Evolutionary conservation across 73 alveolate species (phyloP), one percentile per base, ranked within the genome.

Genomic region (Paramecium tetraurelia): DNA sequence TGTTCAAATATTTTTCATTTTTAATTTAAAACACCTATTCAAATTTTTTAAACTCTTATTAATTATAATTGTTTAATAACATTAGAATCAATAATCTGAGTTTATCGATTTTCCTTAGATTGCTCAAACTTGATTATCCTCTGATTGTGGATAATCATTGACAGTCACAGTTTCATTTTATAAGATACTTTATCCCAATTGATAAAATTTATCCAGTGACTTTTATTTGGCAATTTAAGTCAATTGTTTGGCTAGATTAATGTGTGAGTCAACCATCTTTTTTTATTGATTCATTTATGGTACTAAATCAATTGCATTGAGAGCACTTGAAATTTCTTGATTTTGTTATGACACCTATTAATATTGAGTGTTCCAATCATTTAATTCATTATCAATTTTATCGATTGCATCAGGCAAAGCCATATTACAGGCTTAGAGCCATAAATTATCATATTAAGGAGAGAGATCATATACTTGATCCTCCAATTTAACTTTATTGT

Each of bases 341-440:
- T 71, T 89, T 40, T 40, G 31, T 71, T 63, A 68, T 22, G 77
- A 58, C 4, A 89, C 77, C 31, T 44, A 18, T 27, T 89, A 33
- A 43, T 89, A 89, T 21, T 44, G 33, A 12, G 48, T 18, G 14
- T 70, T 83, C 94, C 94, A 89, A 4, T 89, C 87, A 59, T 29
- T 14, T 22, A 89, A 89, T 40, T 83, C 92, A n/a, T 24, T 59
- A 20, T 70, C 43, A 22, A 89, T 89, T 46, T 89, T 83, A 24
- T 70, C 87, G 0, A 68, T 44, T 9, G 87, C 94, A 18, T 89
- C 90, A 22, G 89, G 90, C 27, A 41, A 44, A 22, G 75, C 68
- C 31, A 70, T 71, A 59, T 70, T 89, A 58, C 86, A 59, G 71
- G 48, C 57, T 35, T 89, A 59, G 2, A 43, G 53, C 94, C 94